These are phyloP conservation scores for Candida manassasensis DNA, from an alignment of 805 yeast species.

Conservation along the genomic window DNA sequence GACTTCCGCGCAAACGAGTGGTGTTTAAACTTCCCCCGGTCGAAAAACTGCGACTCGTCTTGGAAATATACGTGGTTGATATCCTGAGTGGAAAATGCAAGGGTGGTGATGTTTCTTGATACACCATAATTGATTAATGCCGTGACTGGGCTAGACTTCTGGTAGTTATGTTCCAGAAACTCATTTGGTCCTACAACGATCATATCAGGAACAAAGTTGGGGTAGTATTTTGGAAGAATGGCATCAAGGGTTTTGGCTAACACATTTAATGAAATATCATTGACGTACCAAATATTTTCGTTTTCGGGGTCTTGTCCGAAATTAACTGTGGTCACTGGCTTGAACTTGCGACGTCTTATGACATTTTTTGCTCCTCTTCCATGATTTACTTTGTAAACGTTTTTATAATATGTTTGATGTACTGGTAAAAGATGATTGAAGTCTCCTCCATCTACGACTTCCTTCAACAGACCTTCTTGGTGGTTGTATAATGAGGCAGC, in stretches of 20 bases:
- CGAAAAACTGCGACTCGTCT: constrained; percentile 25
- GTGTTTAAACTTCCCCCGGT: constrained; percentile 12
- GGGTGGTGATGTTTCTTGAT: constrained; percentile 13
- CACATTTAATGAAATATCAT: constrained; percentile 21
- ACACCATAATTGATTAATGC: constrained; percentile 7
- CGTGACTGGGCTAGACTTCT: neutral
- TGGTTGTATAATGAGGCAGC: constrained; percentile 27
- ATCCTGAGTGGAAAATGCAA: constrained; percentile 24
- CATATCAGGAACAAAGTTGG: constrained; percentile 26
- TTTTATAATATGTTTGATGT: constrained; percentile 26
- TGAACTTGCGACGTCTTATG: neutral
- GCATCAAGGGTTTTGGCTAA: constrained; percentile 22
- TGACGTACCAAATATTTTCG: constrained; percentile 29
- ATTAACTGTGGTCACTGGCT: constrained; percentile 7
- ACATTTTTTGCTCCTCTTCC: constrained; percentile 11
- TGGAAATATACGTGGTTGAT: constrained; percentile 27
- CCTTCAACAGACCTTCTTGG: neutral
- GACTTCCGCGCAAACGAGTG: constrained; percentile 21
- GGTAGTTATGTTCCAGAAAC: constrained; percentile 11
- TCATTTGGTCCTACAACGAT: constrained; percentile 33
- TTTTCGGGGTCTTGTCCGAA: constrained; percentile 35
- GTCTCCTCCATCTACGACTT: constrained; percentile 26
- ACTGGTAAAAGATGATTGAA: constrained; percentile 29
- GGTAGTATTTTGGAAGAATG: constrained; percentile 21
- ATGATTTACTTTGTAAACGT: constrained; percentile 8